Evolutionary conservation across 2,329 filamentous ascomycete genomes (phyloP), one percentile per base, ranked within the genome.

Genomic region (Diaporthe capsici): DNA sequence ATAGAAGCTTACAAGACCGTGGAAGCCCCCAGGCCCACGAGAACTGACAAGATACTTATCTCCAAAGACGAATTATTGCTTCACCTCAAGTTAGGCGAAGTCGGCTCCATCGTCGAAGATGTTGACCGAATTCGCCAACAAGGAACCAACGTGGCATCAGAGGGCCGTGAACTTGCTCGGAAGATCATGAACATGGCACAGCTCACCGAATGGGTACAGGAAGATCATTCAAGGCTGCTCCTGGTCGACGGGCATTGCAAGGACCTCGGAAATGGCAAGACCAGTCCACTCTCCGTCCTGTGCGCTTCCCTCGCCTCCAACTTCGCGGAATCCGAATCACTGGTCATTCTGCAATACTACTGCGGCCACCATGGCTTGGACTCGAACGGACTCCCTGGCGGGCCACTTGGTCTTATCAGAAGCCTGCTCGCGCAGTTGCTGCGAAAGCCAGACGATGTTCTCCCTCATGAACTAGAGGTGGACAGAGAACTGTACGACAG

Each of bases 351-450:
- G 25, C 47, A 73, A 15, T 73, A 73, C 15, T 73, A 28, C 20
- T 73, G 71, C 60, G 25, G 71, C 1, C 25, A 67, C 7, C 71
- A 73, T 8, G 28, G 34, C 10, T 13, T 67, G 5, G 25, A 57
- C 7, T 58, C 37, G 2, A 28, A 51, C 9, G 34, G 9, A 4
- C 15, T 67, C 0, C 34, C 60, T 0, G 34, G 22, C 2, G 71
- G 71, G 0, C 71, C 71, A 20, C 3, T 73, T 25, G 60, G 71
- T 0, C 60, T 73, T 6, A 67, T 73, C 39, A 42, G 49, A 25
- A 73, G 71, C 25, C 37, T 73, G 8, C 49, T 73, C 7, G 60
- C 31, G 1, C 71, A 73, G 47, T 17, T 73, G 17, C 71, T 73
- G 2, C 31, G 12, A 22, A 49, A 67, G 15, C 4, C 71, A 44